These are phyloP conservation scores for Pseudonectria buxi DNA, from an alignment of 2,329 filamentous ascomycete genomes.

Conservation along the genomic window DNA sequence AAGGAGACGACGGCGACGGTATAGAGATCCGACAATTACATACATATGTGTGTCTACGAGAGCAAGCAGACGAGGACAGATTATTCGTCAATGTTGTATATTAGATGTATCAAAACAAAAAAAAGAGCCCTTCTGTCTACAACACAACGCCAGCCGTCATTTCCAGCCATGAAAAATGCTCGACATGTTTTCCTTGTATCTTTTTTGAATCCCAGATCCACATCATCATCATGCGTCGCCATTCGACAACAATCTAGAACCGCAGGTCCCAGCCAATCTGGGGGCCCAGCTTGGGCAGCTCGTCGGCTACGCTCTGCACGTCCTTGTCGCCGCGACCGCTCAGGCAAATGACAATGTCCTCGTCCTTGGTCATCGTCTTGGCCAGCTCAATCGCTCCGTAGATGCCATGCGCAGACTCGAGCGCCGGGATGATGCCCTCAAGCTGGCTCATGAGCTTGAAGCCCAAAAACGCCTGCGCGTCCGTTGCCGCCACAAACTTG, in stretches of 20 bases:
- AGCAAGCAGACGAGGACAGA: slow-evolving; percentile 1
- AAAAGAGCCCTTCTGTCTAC: slow-evolving; percentile 12
- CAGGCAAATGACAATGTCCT: slow-evolving; percentile 90
- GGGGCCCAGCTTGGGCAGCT: slow-evolving; percentile 80
- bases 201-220: not conserved
- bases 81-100: slow-evolving; percentile 9
- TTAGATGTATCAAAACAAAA: slow-evolving; percentile 21
- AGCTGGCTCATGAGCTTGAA: slow-evolving; percentile 80
- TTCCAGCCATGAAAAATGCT: slow-evolving; percentile 2
- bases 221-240: not conserved
- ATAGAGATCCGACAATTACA: slow-evolving; percentile 9
- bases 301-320: slow-evolving; percentile 94
- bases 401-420: slow-evolving; percentile 90
- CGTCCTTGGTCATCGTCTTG: slow-evolving; percentile 81
- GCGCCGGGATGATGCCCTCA: slow-evolving; percentile 93
- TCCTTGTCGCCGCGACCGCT: slow-evolving; percentile 96
- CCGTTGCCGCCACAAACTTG: slow-evolving; percentile 84
- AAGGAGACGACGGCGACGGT: slow-evolving; percentile 13
- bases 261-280: slow-evolving; percentile 71
- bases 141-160: slow-evolving; percentile 18
- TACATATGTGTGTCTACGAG: no score
- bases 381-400: slow-evolving; percentile 84
- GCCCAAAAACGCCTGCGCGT: slow-evolving; percentile 80
- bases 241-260: slow-evolving; percentile 37
- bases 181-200: slow-evolving; percentile 1